A percentile compares a stretch with the other conserved stretches of the same genome.
These are phyloP conservation scores for Ophiorrhiza pumila DNA, from an alignment of 257 asterid species.

Conservation along the genomic window DNA sequence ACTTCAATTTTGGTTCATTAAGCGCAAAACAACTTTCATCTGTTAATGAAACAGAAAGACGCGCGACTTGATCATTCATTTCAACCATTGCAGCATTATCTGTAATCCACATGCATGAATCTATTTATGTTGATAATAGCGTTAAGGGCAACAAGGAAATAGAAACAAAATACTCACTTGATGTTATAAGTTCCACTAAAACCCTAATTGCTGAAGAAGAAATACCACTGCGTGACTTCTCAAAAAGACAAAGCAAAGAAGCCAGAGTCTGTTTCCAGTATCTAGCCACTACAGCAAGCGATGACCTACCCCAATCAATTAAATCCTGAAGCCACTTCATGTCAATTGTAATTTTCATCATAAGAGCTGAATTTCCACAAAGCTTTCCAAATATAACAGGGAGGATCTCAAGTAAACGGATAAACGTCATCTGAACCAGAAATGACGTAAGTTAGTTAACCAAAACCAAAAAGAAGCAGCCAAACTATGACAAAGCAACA, in stretches of 20 bases:
- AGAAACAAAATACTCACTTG: conserved; percentile 48
- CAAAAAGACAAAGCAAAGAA: conserved; percentile 65
- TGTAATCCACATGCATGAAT: conserved; percentile 34
- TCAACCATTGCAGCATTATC: conserved; percentile 59
- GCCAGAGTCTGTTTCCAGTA: conserved; percentile 80
- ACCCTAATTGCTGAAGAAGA: conserved; percentile 51
- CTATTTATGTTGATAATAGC: conserved; percentile 4
- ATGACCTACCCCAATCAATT: conserved; percentile 89
- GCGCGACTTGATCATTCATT: conserved; percentile 55
- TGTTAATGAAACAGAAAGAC: conserved; percentile 60
- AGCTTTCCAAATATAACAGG: conserved; percentile 67
- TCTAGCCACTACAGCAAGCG: conserved; percentile 77
- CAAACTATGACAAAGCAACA: not conserved
- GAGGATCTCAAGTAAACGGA: conserved; percentile 80
- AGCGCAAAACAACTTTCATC: conserved; percentile 34
- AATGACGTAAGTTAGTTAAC: conserved; percentile 8
- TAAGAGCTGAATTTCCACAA: conserved; percentile 32
- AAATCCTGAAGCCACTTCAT: conserved; percentile 72
- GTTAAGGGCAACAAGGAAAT: conserved; percentile 18
- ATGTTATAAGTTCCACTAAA: conserved; percentile 65
- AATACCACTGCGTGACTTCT: conserved; percentile 45
- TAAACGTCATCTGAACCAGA: conserved; percentile 77
- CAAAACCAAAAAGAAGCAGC: conserved; percentile 1
- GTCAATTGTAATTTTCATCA: conserved; percentile 34
- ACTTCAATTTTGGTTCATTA: conserved; percentile 23